Evolutionary conservation across 192 early-diverging fungal species (phyloP), one percentile per base, ranked within the genome.

Genomic region (Funneliformis mosseae): DNA sequence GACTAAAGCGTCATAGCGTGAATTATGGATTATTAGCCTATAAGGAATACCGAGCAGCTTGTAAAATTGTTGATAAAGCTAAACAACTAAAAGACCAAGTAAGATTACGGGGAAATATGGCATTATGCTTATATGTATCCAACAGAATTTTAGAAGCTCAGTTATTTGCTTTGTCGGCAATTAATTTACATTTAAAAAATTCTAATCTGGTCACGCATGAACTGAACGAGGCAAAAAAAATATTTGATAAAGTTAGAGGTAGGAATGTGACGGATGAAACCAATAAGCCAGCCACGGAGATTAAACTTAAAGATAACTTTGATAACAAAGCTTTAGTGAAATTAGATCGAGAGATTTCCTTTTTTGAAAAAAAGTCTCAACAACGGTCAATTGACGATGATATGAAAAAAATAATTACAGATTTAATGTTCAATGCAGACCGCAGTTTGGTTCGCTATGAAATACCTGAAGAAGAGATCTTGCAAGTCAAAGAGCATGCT

Each of bases 181-280:
- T 70, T 70, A 11, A 70, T 0, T 45, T 70, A 18, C 28, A 39
- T 9, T 14, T 21, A 18, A 28, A 42, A 3, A 7, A 70, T 70
- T 23, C 41, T 70, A 1, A 43, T 8, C 1, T 43, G 4, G 33
- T 42, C n/a, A 41, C 68, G 21, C 3, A 18, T 21, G 68, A 70
- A 1, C 12, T 70, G 5, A 18, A 43, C 21, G 68, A 45, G 4
- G 68, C 68, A 42, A 70, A 70, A 43, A 42, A 23, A 43, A 42
- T 70, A 70, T 70, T 70, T 70, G 9, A 43, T 23, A 70, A 70
- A 45, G 68, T 70, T 45, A 70, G 42, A 43, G 41, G 21, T 55
- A 18, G 3, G 25, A 12, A 61, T 62, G 38, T 28, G n/a, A 11
- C 28, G 16, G 12, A 14, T 39, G 16, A 25, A 16, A 38, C 8